These are phyloP conservation scores for Neurospora sp. DNA, from an alignment of 495 filamentous ascomycete species.

Conservation along the genomic window DNA sequence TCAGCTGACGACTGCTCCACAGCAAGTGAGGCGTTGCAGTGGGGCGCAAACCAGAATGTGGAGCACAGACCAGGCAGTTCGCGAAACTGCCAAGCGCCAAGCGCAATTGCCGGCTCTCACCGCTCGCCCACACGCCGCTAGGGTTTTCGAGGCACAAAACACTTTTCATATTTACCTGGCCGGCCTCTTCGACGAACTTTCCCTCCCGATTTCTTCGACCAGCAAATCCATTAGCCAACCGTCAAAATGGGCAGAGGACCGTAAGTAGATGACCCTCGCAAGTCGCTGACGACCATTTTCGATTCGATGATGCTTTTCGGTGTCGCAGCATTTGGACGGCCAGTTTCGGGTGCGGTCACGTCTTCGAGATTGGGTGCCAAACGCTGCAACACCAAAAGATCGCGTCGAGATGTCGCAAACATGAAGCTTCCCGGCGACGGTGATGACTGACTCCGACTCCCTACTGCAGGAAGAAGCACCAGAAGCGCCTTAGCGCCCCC, in stretches of 20 bases:
- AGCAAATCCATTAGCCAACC: slow-evolving; percentile 20
- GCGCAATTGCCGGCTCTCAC: slow-evolving; percentile 10
- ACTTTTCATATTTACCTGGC: slow-evolving; percentile 15
- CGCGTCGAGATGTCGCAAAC: slow-evolving; percentile 3
- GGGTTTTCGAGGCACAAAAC: slow-evolving; percentile 26
- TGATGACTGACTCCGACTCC: neutral
- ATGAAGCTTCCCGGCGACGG: neutral
- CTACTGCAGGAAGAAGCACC: slow-evolving; percentile 83
- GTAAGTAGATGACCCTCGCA: slow-evolving; percentile 27
- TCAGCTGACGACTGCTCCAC: neutral
- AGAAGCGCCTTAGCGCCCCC: slow-evolving; percentile 97
- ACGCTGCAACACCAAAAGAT: neutral
- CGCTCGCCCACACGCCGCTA: slow-evolving; percentile 18
- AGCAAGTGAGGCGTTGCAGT: neutral
- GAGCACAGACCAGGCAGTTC: neutral
- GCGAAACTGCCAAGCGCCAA: slow-evolving; percentile 6
- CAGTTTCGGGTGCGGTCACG: neutral
- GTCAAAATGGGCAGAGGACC: slow-evolving; percentile 41
- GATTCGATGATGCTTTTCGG: neutral
- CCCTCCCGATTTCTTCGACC: slow-evolving; percentile 21
- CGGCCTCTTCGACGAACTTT: slow-evolving; percentile 9
- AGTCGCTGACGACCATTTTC: neutral
- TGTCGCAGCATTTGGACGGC: neutral
- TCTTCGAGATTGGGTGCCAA: neutral
- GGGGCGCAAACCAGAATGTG: neutral